Evolutionary conservation across 768 basidiomycete genomes (phyloP), one percentile per base, ranked within the genome.

Genomic region (Naganishia onofrii): DNA sequence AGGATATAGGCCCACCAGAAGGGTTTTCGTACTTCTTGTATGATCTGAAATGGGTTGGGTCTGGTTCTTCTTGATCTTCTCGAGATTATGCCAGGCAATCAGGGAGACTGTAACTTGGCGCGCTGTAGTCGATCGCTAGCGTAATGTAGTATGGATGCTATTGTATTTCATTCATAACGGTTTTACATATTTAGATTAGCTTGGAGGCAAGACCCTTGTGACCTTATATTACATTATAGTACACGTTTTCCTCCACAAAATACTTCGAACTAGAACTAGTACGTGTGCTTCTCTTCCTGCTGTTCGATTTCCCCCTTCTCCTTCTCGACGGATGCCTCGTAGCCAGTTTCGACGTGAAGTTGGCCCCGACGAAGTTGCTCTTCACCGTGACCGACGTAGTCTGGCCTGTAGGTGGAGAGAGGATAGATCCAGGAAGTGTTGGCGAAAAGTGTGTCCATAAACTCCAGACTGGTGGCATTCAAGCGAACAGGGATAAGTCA

Each of bases 21-120:
- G 79, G 79, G 0, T 80, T 80, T 53, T 77, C 74, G 26, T 80
- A 80, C 69, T 79, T 79, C 68, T 72, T 79, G 73, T 80, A 79
- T 66, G 70, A 75, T 6, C 73, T 80, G 9, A 72, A 73, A 31
- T 80, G 66, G 42, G 44, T 51, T 17, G 67, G 66, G n/a, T 21
- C 23, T 12, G 52, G 53, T n/a, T 32, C 52, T 0, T 55, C 66
- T 15, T 67, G 54, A 36, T 36, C 10, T 21, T 32, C 12, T 12
- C 31, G 6, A 5, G 12, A 36, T 28, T 5, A 17, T 52, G 31
- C 32, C 52, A 31, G 46, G 28, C 46, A 23, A 17, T 21, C 36
- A 12, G 44, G 58, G n/a, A n/a, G n/a, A n/a, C n/a, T n/a, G n/a
- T n/a, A n/a, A n/a, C n/a, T n/a, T n/a, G n/a, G n/a, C n/a, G n/a